Base-by-base conservation (phyloP, 768 basidiomycete genomes). In the Lactarius quietus region DNA sequence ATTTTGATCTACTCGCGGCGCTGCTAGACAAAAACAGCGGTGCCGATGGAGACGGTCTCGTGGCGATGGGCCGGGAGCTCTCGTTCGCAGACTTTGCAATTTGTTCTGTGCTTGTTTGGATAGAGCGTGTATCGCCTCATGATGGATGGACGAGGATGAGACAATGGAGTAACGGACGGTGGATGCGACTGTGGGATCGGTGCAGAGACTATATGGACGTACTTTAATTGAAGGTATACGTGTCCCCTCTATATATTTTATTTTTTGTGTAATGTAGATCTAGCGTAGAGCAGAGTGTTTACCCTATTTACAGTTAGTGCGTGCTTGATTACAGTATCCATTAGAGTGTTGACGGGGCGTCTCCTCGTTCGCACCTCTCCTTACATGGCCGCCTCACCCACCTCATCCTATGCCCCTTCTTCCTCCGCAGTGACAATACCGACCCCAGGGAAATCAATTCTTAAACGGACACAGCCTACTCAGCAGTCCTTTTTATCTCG, bases 371-470 rank as follows among this genome's bases (percentile, higher is more conserved):
- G 48, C 23, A 45, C 61, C 54, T 58, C 52, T 28, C 48, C 43
- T 65, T 65, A 61, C 69, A 72, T 71, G 70, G 72, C 75, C 62
- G 72, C 75, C 62, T 65, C 73, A 54, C 71, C 78, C 23, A 72
- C 75, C 36, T 81, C 86, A 39, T 87, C 85, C 38, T 81, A 81
- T 70, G 83, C 85, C 33, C 87, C 90, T 35, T 91, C 90, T 18
- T 89, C 90, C 61, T 91, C 90, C 1, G 89, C 90, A 23, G 89
- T 91, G 38, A 89, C 88, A 33, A 90, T 93, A 66, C 87, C 85
- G 20, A 85, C 86, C 10, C 88, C 89, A 9, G 91, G 91, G 35
- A 90, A 87, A 76, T 88, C 88, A 9, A 93, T 93, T 66, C 81
- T 93, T 63, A 93, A 93, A 74, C 83, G 83, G 12, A 89, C 92